Evolutionary conservation across 2,329 filamentous ascomycete species (phyloP), one percentile per base, ranked within the genome.

Genomic region (Akanthomyces dipterigenus): DNA sequence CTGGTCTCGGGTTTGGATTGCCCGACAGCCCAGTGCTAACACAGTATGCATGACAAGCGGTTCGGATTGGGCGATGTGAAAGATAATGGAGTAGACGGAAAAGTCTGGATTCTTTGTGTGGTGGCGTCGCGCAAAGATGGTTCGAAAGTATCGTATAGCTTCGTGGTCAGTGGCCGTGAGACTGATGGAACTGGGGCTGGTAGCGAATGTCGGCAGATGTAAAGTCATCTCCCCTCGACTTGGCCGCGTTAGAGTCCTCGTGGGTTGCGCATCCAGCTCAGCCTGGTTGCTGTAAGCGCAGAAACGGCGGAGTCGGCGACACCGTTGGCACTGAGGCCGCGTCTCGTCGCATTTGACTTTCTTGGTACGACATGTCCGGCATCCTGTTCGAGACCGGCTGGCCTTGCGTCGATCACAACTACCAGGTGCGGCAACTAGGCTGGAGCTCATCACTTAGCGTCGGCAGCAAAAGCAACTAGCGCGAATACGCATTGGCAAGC

Each of bases 101-200:
- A 68, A 74, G n/a, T 72, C 68, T 1, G 72, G 70, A 36, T 73
- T 73, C 55, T 74, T 75, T 36, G 72, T 74, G 59, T 75, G 72
- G 31, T 75, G 67, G 20, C 69, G 61, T 49, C 66, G 68, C n/a
- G 71, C 70, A 59, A 74, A 74, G 2, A 67, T 69, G 6, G 72
- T 73, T 14, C 73, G 71, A 56, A 73, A 75, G 56, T 72, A 73
- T 24, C 67, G 68, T 12, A 75, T 73, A 2, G 73, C 70, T 55
- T 74, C 71, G 46, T 73, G 70, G 46, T 74, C 73, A 2, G 67
- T 64, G 9, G 65, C 65, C 34, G 65, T 69, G 12, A 74, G 65
- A 18, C 67, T 62, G 12, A 71, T 43, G 14, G 69, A 67, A 36
- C 61, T 68, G 9, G 65, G 65, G 42, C 65, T 66, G 26, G 56